A percentile compares a stretch with the other conserved stretches of the same genome.
Conservation (phyloP, 2,329 filamentous ascomycete genomes). For the Penicillium sp. region DNA sequence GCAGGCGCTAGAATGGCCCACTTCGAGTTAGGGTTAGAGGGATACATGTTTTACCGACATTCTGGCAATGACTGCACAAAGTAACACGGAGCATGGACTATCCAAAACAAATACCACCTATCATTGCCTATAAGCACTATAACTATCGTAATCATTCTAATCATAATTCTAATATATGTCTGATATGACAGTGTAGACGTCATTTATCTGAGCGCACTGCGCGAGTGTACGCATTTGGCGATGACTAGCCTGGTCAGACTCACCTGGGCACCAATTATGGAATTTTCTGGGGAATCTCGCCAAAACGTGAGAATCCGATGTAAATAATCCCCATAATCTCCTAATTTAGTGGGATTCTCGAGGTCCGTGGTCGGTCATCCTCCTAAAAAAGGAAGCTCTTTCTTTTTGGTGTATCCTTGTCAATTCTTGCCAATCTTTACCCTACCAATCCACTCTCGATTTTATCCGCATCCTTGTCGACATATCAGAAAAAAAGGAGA, state of each 20-base stretch:
- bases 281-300: not conserved
- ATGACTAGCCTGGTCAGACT: not conserved
- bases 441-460: not conserved
- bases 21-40: not conserved
- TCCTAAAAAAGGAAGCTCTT: not conserved
- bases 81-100: not conserved
- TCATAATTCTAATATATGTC: not conserved
- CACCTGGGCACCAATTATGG: not conserved
- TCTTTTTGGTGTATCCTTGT: not conserved
- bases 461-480: not conserved
- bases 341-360: not conserved
- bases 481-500: not conserved
- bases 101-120: not conserved
- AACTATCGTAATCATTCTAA: not conserved
- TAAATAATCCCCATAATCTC: not conserved
- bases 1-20: not conserved
- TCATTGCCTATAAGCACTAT: not conserved
- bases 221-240: not conserved
- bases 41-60: not conserved
- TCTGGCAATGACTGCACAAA: not conserved
- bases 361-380: not conserved
- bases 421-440: not conserved
- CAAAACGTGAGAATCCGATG: not conserved
- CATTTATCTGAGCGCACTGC: conserved; percentile 1
- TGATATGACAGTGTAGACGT: not conserved